Evolutionary conservation across 805 yeast genomes (phyloP).

Genomic region (Cyberlindnera maritima): DNA sequence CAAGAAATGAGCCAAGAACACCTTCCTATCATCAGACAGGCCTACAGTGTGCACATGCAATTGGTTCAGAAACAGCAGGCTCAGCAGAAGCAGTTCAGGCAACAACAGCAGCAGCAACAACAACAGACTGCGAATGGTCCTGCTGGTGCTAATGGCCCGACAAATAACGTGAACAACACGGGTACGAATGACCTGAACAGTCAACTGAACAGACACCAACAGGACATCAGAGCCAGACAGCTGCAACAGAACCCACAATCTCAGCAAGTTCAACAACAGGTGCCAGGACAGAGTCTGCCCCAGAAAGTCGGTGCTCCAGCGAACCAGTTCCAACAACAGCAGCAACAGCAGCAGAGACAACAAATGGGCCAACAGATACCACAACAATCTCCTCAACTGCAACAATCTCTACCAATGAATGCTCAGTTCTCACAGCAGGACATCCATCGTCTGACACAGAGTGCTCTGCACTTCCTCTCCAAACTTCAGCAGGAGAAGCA

Average conservation of each 20-base stretch:
- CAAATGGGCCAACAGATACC: slow-evolving; percentile 2
- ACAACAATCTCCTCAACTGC: slow-evolving; percentile 8
- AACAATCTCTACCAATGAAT: slow-evolving; percentile 2
- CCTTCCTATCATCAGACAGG: slow-evolving; percentile 58
- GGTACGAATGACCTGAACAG: slow-evolving; percentile 13
- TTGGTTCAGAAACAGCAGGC: slow-evolving; percentile 45
- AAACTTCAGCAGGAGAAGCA: slow-evolving; percentile 26
- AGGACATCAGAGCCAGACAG: slow-evolving; percentile 32
- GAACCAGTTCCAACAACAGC: slow-evolving; percentile 24
- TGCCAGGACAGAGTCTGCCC: slow-evolving; percentile 19
- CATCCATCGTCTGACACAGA: slow-evolving; percentile 23
- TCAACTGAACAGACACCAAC: slow-evolving; percentile 31
- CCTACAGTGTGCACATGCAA: slow-evolving; percentile 66
- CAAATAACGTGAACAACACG: slow-evolving; percentile 4
- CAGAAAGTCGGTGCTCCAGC: slow-evolving; percentile 12
- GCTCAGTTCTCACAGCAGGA: slow-evolving; percentile 19
- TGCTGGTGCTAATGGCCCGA: slow-evolving; percentile 22
- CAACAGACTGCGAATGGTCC: slow-evolving; percentile 21
- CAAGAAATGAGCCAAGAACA: slow-evolving; percentile 57
- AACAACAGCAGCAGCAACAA: slow-evolving; percentile 22
- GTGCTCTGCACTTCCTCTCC: slow-evolving; percentile 23
- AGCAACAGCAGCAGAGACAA: neutral
- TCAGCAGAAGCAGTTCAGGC: slow-evolving; percentile 35
- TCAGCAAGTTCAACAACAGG: slow-evolving; percentile 25
- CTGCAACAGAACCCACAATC: slow-evolving; percentile 27